Conservation (phyloP, 495 filamentous ascomycete species). For the Immersiella caudata region DNA sequence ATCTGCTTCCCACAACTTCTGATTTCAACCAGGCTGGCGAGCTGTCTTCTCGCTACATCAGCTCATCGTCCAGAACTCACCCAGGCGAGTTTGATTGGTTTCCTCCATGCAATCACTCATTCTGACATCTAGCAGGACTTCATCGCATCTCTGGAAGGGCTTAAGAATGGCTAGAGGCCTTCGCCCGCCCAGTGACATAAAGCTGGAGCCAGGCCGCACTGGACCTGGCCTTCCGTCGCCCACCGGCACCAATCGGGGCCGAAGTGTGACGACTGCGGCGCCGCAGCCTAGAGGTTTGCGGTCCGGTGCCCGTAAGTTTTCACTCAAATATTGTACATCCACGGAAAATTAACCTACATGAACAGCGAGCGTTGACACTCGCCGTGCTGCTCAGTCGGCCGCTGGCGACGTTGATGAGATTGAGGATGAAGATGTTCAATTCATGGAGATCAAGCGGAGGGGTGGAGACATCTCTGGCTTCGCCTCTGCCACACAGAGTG, state of each 20-base stretch:
- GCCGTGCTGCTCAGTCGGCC: constrained; percentile 5
- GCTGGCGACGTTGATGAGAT: constrained; percentile 13
- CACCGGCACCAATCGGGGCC: not conserved
- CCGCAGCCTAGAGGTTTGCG: not conserved
- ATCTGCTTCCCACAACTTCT: not conserved
- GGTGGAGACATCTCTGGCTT: not conserved
- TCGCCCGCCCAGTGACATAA: not conserved
- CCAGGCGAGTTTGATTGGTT: too few relatives aligned
- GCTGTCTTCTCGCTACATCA: not conserved
- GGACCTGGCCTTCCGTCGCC: not conserved
- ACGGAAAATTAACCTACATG: too few relatives aligned
- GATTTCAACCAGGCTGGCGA: too few relatives aligned
- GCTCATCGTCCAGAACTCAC: too few relatives aligned
- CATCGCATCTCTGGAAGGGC: not conserved
- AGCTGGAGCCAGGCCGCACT: not conserved
- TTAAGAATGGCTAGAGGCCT: not conserved
- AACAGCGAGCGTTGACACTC: constrained; percentile 33
- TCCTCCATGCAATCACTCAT: too few relatives aligned
- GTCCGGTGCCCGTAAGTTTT: constrained; percentile 36
- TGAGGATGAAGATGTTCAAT: constrained; percentile 19
- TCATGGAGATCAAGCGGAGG: constrained; percentile 29
- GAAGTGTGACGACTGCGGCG: too few relatives aligned
- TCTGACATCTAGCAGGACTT: too few relatives aligned
- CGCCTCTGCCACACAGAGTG: constrained; percentile 9
- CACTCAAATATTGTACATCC: not conserved